These are phyloP conservation scores for Colletotrichum cereale DNA, from an alignment of 2,329 filamentous ascomycete genomes.

Conservation along the genomic window DNA sequence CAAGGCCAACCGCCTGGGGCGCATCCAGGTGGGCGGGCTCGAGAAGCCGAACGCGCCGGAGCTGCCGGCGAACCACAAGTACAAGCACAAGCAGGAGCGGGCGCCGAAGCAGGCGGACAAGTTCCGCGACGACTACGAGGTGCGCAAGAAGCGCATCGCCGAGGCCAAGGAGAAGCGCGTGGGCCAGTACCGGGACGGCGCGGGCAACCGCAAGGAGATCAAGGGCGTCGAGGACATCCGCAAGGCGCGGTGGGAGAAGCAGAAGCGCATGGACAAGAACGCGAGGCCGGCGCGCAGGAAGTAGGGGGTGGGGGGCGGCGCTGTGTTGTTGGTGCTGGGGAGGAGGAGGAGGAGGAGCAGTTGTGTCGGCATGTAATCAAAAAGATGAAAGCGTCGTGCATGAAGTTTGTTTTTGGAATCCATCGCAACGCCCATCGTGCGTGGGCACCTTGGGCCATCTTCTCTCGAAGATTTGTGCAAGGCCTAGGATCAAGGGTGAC, in stretches of 20 bases:
- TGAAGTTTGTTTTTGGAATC: background rate
- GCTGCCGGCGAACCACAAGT: constrained; percentile 62
- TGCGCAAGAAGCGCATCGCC: constrained; percentile 88
- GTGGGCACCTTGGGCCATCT: too few relatives aligned
- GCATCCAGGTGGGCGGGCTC: constrained; percentile 83
- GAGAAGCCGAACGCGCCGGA: constrained; percentile 64
- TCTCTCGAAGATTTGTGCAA: too few relatives aligned
- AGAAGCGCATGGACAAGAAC: constrained; percentile 88
- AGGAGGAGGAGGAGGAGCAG: background rate
- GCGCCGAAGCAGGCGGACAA: constrained; percentile 96
- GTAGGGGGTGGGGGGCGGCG: constrained; percentile 25
- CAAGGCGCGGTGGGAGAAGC: constrained; percentile 82
- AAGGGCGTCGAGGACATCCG: constrained; percentile 86
- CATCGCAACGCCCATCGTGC: too few relatives aligned
- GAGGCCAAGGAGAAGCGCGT: constrained; percentile 89
- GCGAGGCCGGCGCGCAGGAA: constrained; percentile 79
- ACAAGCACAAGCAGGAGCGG: constrained; percentile 87
- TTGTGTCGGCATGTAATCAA: background rate
- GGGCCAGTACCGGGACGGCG: constrained; percentile 79
- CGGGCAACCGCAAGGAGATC: constrained; percentile 81
- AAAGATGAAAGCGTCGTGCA: constrained; percentile 8
- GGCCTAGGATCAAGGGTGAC: too few relatives aligned
- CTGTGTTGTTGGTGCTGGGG: background rate
- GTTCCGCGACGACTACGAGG: constrained; percentile 89
- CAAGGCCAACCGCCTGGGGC: constrained; percentile 83